A percentile compares a stretch with the other conserved stretches of the same genome.
These are phyloP conservation scores for Coprinopsis strossmayeri DNA, from an alignment of 768 basidiomycete species.

Conservation along the genomic window DNA sequence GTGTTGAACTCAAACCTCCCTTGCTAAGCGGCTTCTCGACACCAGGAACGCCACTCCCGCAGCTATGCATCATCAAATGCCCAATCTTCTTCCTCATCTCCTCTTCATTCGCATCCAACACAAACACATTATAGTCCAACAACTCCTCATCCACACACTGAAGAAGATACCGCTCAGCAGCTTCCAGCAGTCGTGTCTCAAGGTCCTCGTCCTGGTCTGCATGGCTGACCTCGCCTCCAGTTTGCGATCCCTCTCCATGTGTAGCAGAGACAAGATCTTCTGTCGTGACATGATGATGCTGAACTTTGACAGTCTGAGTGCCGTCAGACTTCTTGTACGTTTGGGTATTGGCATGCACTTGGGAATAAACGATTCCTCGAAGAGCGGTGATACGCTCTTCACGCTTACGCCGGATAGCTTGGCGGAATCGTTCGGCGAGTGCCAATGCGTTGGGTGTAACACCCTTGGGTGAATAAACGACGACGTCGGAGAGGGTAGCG, in stretches of 20 bases:
- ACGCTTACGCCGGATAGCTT: constrained; percentile 54
- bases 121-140: constrained; percentile 67
- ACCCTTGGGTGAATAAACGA: constrained; percentile 78
- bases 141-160: constrained; percentile 20
- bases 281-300: constrained; percentile 5
- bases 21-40: constrained; percentile 8
- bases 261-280: background rate
- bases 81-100: constrained; percentile 38
- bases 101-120: constrained; percentile 53
- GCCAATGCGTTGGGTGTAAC: constrained; percentile 45
- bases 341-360: constrained; percentile 3
- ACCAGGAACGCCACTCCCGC: constrained; percentile 31
- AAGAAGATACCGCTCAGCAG: constrained; percentile 7
- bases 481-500: constrained; percentile 83
- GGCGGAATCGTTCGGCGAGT: constrained; percentile 60
- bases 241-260: too few species aligned
- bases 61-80: constrained; percentile 48
- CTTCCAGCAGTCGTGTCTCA: constrained; percentile 8
- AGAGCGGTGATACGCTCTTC: constrained; percentile 36
- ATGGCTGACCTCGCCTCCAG: too few species aligned
- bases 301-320: constrained; percentile 2
- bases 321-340: background rate
- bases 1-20: background rate
- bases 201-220: constrained; percentile 15
- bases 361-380: constrained; percentile 6